Percentiles rank a stretch among this genome's conserved stretches.
These are phyloP conservation scores for Silene conica DNA, from an alignment of 148 eudicot species.

Conservation along the genomic window DNA sequence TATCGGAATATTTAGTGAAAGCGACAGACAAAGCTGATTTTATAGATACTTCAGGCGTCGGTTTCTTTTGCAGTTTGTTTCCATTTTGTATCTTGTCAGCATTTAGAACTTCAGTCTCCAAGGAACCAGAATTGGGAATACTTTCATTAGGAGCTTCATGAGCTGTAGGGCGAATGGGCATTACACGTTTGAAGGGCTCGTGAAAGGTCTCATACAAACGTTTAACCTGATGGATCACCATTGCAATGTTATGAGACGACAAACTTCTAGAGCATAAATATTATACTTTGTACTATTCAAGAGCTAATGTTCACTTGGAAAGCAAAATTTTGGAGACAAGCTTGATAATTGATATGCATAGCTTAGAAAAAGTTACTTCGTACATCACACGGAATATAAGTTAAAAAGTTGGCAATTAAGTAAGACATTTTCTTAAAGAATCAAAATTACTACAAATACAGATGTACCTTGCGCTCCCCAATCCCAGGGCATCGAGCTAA, in stretches of 20 bases:
- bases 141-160: constrained; percentile 39
- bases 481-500: constrained; percentile 95
- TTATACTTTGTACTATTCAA: not conserved
- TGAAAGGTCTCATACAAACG: constrained; percentile 87
- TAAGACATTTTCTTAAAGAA: not conserved
- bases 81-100: constrained; percentile 31
- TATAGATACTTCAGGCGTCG: constrained; percentile 47
- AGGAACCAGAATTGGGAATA: constrained; percentile 21
- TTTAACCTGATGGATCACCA: constrained; percentile 56
- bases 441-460: not conserved
- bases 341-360: not conserved
- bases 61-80: constrained; percentile 54
- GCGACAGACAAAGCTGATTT: constrained; percentile 78
- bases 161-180: constrained; percentile 37
- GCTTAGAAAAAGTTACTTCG: no score
- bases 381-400: no score
- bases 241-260: not conserved
- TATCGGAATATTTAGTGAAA: constrained; percentile 55
- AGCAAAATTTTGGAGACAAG: not conserved
- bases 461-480: constrained; percentile 86
- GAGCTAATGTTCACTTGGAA: not conserved
- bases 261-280: no score
- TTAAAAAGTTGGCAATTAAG: not conserved
- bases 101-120: constrained; percentile 32
- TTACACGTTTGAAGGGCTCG: constrained; percentile 81